Percentiles rank a stretch among this genome's conserved stretches.
Evolutionary conservation across 179 eudicot species (phyloP).

Genomic region (Spergularia azorica): DNA sequence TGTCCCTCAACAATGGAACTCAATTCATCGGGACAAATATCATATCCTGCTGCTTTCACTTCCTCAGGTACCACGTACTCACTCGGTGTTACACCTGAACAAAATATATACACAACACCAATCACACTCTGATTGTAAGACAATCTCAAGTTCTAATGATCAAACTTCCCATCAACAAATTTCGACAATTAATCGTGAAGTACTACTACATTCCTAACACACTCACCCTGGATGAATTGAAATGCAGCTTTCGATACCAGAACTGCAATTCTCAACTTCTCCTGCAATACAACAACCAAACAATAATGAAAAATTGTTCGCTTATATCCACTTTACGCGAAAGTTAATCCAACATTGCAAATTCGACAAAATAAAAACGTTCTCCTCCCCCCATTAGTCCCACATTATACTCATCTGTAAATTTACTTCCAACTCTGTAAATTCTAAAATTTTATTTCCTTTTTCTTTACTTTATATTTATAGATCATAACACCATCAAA

Average conservation of each 20-base stretch:
- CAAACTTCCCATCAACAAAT: neutral
- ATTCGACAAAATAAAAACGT: too few species aligned
- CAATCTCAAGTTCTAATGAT: neutral
- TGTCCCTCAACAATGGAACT: slow-evolving; percentile 82
- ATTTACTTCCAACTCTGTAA: too few species aligned
- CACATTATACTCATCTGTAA: too few species aligned
- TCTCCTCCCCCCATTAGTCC: too few species aligned
- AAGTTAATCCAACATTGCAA: neutral
- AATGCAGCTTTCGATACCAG: slow-evolving; percentile 93
- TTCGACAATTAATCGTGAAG: neutral
- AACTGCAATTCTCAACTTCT: slow-evolving; percentile 84
- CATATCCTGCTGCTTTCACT: slow-evolving; percentile 74
- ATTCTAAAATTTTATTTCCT: too few species aligned
- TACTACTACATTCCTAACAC: neutral
- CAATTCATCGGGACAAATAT: slow-evolving; percentile 79
- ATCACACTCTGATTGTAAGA: neutral
- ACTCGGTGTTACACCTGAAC: slow-evolving; percentile 56
- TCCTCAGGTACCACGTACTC: slow-evolving; percentile 72
- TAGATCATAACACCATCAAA: too few species aligned
- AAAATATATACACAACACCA: neutral
- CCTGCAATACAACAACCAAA: slow-evolving; percentile 42
- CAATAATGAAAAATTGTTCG: neutral
- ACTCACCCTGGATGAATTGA: slow-evolving; percentile 79
- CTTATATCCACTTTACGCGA: neutral
- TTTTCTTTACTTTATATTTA: too few species aligned